Conservation (phyloP, 352 stramenopile genomes). For the Globisporangium iwayamae region DNA sequence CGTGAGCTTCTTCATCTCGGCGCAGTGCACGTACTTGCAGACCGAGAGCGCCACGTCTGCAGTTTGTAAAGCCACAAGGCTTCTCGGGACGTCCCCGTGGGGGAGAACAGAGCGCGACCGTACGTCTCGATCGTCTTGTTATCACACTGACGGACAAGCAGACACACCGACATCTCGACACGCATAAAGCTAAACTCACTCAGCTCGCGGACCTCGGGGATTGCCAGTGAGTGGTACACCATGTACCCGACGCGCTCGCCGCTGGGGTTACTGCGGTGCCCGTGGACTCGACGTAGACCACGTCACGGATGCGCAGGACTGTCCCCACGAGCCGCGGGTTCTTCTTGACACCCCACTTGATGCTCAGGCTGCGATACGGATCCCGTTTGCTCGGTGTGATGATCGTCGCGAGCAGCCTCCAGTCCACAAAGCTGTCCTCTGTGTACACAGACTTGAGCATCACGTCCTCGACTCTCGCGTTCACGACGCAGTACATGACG, state of each 20-base stretch:
- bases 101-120: background rate
- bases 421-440: slow-evolving; percentile 40
- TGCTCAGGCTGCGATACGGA: slow-evolving; percentile 36
- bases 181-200: slow-evolving; percentile 29
- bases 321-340: slow-evolving; percentile 28
- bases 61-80: background rate
- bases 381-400: slow-evolving; percentile 29
- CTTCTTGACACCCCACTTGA: slow-evolving; percentile 58
- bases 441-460: slow-evolving; percentile 48
- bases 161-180: slow-evolving; percentile 36
- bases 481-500: slow-evolving; percentile 55
- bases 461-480: slow-evolving; percentile 38
- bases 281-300: slow-evolving; percentile 52
- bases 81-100: background rate
- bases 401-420: slow-evolving; percentile 34
- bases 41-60: slow-evolving; percentile 2
- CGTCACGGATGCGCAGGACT: slow-evolving; percentile 55
- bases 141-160: slow-evolving; percentile 30
- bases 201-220: slow-evolving; percentile 32
- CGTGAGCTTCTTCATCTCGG: slow-evolving; percentile 43
- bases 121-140: slow-evolving; percentile 32
- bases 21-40: slow-evolving; percentile 20
- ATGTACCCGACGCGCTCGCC: slow-evolving; percentile 57
- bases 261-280: slow-evolving; percentile 31
- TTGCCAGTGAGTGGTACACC: slow-evolving; percentile 39